Conservation (phyloP, 441 rosid species). For the Biscutella laevigata region DNA sequence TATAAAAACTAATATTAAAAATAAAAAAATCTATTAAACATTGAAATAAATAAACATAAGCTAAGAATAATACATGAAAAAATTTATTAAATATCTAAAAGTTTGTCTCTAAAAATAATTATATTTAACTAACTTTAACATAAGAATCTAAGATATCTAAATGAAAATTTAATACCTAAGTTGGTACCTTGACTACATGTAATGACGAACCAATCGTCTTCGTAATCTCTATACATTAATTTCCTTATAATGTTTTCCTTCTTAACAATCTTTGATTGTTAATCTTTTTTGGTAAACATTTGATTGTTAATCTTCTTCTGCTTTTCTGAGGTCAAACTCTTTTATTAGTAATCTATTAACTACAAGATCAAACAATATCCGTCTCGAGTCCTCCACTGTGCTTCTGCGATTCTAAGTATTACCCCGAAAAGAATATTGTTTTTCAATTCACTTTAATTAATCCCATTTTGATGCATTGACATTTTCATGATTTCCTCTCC, state of each 20-base stretch:
- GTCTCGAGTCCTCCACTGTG: too few relatives aligned
- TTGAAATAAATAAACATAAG: too few relatives aligned
- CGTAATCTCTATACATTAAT: background rate
- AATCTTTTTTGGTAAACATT: too few relatives aligned
- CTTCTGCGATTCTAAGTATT: background rate
- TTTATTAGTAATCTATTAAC: background rate
- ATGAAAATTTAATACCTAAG: background rate
- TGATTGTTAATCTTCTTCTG: too few relatives aligned
- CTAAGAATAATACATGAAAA: too few relatives aligned
- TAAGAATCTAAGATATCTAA: background rate
- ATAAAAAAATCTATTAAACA: too few relatives aligned
- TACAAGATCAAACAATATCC: background rate
- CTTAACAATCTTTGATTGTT: background rate
- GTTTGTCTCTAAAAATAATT: too few relatives aligned
- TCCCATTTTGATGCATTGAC: background rate
- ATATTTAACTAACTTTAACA: too few relatives aligned
- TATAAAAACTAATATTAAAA: too few relatives aligned
- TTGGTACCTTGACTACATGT: background rate
- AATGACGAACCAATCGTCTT: constrained; percentile 6
- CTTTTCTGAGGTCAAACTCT: too few relatives aligned
- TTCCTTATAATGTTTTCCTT: background rate
- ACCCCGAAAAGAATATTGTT: background rate
- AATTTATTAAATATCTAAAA: too few relatives aligned
- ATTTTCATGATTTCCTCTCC: background rate
- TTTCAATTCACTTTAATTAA: too few relatives aligned